These are phyloP conservation scores for Solanum chilense DNA, from an alignment of 257 asterid genomes.

Conservation along the genomic window DNA sequence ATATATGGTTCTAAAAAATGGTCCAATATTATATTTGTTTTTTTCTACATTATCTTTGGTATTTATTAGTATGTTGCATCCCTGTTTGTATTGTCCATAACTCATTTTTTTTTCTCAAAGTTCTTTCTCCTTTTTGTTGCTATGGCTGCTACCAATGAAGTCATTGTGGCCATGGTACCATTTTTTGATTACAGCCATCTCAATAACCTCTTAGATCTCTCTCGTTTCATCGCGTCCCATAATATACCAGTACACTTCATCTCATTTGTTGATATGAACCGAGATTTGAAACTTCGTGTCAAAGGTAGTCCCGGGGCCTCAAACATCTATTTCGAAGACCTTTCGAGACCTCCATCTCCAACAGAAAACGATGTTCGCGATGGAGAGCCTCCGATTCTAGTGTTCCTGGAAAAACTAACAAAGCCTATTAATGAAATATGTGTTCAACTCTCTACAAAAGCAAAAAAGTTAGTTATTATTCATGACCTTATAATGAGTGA, in stretches of 20 bases:
- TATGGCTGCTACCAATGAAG: neutral
- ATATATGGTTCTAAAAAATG: no score
- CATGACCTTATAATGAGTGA: neutral
- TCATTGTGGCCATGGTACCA: neutral
- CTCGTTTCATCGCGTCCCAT: neutral
- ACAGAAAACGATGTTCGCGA: neutral
- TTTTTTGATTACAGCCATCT: neutral
- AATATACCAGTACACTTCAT: neutral
- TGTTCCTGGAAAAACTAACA: neutral
- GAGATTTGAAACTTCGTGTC: neutral
- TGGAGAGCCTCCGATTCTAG: neutral
- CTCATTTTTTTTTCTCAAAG: neutral
- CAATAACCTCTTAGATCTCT: neutral
- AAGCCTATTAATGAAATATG: neutral
- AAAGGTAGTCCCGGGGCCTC: neutral
- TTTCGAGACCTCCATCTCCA: neutral
- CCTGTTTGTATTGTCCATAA: no score
- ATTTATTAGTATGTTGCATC: no score
- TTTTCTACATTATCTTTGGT: no score
- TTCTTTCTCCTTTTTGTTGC: neutral
- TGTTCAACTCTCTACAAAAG: neutral
- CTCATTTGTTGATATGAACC: neutral
- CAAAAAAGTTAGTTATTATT: neutral
- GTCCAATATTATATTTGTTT: no score
- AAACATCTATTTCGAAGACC: neutral